phyloP scores from a whole-genome alignment of 2,329 filamentous ascomycete genomes.

The Anthostomella pinea region DNA sequence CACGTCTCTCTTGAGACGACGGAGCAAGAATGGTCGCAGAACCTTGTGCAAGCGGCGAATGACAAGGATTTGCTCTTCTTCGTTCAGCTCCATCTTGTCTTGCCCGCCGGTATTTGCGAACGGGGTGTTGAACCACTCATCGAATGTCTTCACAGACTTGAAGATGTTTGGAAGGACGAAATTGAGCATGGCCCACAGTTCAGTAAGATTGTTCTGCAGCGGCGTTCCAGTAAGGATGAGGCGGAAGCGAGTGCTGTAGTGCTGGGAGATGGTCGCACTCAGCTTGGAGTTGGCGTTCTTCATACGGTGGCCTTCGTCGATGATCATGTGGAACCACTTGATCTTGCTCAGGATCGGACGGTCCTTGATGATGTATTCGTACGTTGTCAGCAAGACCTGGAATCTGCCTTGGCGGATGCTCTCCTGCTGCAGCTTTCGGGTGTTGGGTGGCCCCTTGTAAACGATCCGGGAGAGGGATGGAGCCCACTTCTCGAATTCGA shows the following conservation, averaged over 20 bases:
- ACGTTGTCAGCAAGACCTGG: slow-evolving; percentile 94
- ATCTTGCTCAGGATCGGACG: slow-evolving; percentile 93
- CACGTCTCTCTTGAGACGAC: slow-evolving; percentile 98
- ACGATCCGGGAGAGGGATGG: slow-evolving; percentile 83
- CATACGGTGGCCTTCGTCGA: slow-evolving; percentile 99
- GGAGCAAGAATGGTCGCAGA: slow-evolving; percentile 90
- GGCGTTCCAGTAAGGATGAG: slow-evolving; percentile 97
- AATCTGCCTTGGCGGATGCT: slow-evolving; percentile 93
- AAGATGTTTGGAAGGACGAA: slow-evolving; percentile 98
- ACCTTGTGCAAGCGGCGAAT: slow-evolving; percentile 99
- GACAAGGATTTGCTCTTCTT: slow-evolving; percentile 99
- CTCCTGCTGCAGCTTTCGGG: slow-evolving; percentile 86
- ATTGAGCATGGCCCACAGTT: slow-evolving; percentile 97
- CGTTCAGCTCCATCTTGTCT: slow-evolving; percentile 97
- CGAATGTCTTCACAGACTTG: slow-evolving; percentile 98
- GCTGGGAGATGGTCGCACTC: slow-evolving; percentile 88
- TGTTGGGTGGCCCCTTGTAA: slow-evolving; percentile 91
- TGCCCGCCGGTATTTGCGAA: slow-evolving; percentile 98
- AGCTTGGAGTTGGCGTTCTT: slow-evolving; percentile 97
- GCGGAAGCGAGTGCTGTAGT: slow-evolving; percentile 92
- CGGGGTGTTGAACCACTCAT: slow-evolving; percentile 99
- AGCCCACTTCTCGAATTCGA: slow-evolving; percentile 99
- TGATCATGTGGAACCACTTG: slow-evolving; percentile 99
- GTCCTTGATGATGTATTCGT: slow-evolving; percentile 99
- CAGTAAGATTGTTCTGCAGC: slow-evolving; percentile 92